Evolutionary conservation across 2,329 filamentous ascomycete species (phyloP), one percentile per base, ranked within the genome.

Genomic region (Fusarium sp.): DNA sequence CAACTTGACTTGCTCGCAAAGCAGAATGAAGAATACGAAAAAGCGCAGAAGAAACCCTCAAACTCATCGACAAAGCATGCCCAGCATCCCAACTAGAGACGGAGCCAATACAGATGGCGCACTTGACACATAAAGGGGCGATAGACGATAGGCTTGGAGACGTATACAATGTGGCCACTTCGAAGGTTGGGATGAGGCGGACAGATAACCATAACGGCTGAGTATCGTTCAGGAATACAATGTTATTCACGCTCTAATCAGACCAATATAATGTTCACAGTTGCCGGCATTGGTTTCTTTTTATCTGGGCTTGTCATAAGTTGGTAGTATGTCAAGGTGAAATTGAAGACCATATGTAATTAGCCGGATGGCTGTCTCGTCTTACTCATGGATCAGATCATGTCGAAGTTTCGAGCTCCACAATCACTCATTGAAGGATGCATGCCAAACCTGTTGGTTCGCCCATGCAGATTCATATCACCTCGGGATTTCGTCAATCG

Each of bases 361-460:
- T 2, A 37, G 0, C 9, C 5, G 6, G 1, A 7, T 37, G 10
- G 3, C 10, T n/a, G 18, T 12, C 34, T 2, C 2, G 3, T 37
- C 18, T n/a, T n/a, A n/a, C 10, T 37, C 34, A 37, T 37, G 6
- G 6, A n/a, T 37, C 34, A 37, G 34, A 11, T 37, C 34, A 37
- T 37, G 16, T n/a, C 3, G 20, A 6, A 5, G 4, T 11, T 37
- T 2, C 9, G 11, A 37, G 16, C 5, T 11, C 9, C 34, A 37
- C 34, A 37, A 1, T 7, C 3, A 11, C 18, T 2, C 9, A 11
- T n/a, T n/a, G 18, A n/a, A 37, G 34, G 34, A 37, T 37, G 18
- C 18, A n/a, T 37, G 34, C 5, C 34, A 37, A 37, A 37, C 18
- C 34, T 37, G 34, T 37, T 37, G 34, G 34, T 11, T 37, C 9